These are phyloP conservation scores for Tetrapisispora namnaoensis DNA, from an alignment of 805 yeast genomes.

Conservation along the genomic window DNA sequence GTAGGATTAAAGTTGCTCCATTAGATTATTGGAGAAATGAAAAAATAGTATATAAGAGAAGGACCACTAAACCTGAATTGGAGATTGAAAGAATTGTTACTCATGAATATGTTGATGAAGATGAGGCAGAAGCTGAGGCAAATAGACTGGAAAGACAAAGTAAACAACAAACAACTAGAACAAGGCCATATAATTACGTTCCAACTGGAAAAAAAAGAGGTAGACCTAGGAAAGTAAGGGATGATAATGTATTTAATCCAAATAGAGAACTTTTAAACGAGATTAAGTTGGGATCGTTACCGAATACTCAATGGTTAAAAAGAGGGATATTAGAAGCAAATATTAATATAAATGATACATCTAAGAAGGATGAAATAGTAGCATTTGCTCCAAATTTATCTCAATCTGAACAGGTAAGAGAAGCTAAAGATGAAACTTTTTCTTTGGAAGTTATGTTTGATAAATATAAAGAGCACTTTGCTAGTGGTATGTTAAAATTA, in stretches of 20 bases:
- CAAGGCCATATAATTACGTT: constrained; percentile 17
- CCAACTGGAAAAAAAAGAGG: constrained; percentile 23
- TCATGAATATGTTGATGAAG: constrained; percentile 19
- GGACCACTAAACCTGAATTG: constrained; percentile 36
- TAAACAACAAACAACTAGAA: constrained; percentile 6
- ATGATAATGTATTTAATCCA: constrained; percentile 7
- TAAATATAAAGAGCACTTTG: constrained; percentile 51
- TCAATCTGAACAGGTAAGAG: constrained; percentile 33
- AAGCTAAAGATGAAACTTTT: constrained; percentile 43
- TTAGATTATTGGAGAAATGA: constrained; percentile 83
- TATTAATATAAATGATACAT: constrained; percentile 24
- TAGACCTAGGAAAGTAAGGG: constrained; percentile 18
- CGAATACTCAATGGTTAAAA: constrained; percentile 22
- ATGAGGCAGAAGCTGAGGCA: constrained; percentile 23
- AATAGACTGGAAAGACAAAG: constrained; percentile 5
- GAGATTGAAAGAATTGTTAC: constrained; percentile 52
- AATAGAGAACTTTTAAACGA: constrained; percentile 16
- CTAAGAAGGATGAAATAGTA: constrained; percentile 25
- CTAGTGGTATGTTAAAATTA: constrained; percentile 62
- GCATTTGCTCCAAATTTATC: constrained; percentile 60
- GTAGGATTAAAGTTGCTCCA: constrained; percentile 57
- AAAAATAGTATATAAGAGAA: constrained; percentile 47
- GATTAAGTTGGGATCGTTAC: constrained; percentile 16
- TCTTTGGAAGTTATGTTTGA: constrained; percentile 56
- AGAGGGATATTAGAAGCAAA: constrained; percentile 21